A percentile compares a stretch with the other conserved stretches of the same genome.
Evolutionary conservation across 768 basidiomycete genomes (phyloP).

Genomic region (Serpula lacrymans): DNA sequence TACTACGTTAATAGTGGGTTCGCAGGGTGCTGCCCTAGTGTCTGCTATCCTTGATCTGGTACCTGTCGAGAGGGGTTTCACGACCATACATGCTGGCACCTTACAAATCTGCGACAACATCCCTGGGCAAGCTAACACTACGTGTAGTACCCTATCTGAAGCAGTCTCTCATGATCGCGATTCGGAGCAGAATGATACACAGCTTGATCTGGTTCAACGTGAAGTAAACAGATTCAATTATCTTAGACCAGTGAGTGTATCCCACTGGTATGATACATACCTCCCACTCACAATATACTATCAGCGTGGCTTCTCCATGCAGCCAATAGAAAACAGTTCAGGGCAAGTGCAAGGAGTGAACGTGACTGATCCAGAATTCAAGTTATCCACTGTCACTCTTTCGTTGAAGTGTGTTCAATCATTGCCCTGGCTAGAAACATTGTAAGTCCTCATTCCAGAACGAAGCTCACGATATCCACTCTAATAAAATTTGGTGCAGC

Average conservation of each 20-base stretch:
- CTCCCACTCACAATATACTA: too few relatives aligned
- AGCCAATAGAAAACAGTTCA: background rate
- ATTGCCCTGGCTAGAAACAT: conserved; percentile 43
- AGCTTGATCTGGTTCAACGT: too few relatives aligned
- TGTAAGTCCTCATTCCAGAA: conserved; percentile 31
- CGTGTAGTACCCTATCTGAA: conserved; percentile 15
- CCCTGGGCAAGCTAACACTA: conserved; percentile 27
- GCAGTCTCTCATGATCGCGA: conserved; percentile 4
- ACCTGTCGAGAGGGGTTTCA: conserved; percentile 21
- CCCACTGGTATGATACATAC: too few relatives aligned
- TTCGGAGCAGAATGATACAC: conserved; percentile 4
- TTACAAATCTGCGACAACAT: conserved; percentile 38
- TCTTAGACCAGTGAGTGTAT: too few relatives aligned
- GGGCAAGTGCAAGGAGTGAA: conserved; percentile 1
- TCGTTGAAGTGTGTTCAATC: conserved; percentile 36
- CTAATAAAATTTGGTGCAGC: conserved; percentile 9
- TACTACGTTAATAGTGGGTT: conserved; percentile 35
- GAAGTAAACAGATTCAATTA: too few relatives aligned
- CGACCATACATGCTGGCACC: conserved; percentile 13
- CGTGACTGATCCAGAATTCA: background rate
- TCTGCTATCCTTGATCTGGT: conserved; percentile 26
- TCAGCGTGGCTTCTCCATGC: background rate
- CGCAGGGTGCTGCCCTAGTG: conserved; percentile 30
- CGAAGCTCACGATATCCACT: background rate
- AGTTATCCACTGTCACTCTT: conserved; percentile 5